Evolutionary conservation across 768 basidiomycete species (phyloP), one percentile per base, ranked within the genome.

Genomic region (Austroboletus festivus): DNA sequence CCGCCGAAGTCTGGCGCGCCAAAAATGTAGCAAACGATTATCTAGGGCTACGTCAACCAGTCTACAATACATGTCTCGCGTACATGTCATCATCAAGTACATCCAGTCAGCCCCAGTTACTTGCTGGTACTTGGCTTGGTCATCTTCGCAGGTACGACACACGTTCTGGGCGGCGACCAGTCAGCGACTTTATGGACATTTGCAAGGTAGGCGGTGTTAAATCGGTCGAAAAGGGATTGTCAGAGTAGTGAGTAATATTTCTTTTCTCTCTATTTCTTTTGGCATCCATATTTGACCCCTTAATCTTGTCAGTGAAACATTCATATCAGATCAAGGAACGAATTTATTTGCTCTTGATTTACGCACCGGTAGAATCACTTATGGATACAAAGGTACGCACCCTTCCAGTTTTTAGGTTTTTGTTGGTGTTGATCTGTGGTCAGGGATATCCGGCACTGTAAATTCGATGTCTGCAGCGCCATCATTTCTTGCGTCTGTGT

Each of bases 11-110:
- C 4, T 93, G 91, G 91, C 73, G 90, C 47, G 89, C 89, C 10
- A 86, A 85, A 65, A 93, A 93, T 63, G 86, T 89, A 5, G 76
- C 82, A n/a, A 86, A 91, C 55, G 90, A 93, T 57, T 63, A 70
- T 39, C 74, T 93, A 5, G 79, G 78, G 41, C 76, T 93, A 15
- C 84, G 91, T 13, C 86, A 86, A 55, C 89, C 89, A 0, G 78
- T 93, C 38, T 80, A 85, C 30, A 85, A 89, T 48, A 85, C 84
- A 0, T 77, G 82, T 13, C 70, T 93, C 22, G 68, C 80, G 3
- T 88, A 81, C 58, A 62, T 89, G 3, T 65, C 74, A 6, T 60
- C 74, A 4, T 71, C 72, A 53, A 24, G 56, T 11, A 22, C 64
- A 52, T n/a, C 64, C 47, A 46, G 56, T 34, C 64, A 68, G 18